A percentile compares a stretch with the other conserved stretches of the same genome.
Evolutionary conservation across 805 yeast species (phyloP).

Genomic region (Cyberlindnera sargentensis): DNA sequence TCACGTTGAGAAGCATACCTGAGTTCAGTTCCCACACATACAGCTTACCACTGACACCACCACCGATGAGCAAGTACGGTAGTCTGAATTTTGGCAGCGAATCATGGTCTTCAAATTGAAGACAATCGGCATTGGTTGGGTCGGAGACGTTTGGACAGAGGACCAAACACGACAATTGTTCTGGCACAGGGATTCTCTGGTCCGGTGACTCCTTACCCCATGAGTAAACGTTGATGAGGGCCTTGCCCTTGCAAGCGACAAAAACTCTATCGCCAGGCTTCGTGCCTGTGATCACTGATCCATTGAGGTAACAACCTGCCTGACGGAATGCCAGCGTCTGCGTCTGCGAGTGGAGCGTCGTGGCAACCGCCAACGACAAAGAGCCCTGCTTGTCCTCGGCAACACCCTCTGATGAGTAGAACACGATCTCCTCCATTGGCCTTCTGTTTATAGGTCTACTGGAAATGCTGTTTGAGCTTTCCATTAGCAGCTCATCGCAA

Average conservation of each 20-base stretch:
- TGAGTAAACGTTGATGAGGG: constrained; percentile 65
- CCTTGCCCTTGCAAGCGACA: constrained; percentile 62
- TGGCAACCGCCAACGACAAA: constrained; percentile 33
- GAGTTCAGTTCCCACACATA: constrained; percentile 82
- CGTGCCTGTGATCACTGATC: constrained; percentile 44
- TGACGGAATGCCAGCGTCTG: constrained; percentile 38
- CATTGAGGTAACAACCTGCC: constrained; percentile 40
- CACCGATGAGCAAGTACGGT: constrained; percentile 68
- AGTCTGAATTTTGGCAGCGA: constrained; percentile 35
- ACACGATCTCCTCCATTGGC: constrained; percentile 44
- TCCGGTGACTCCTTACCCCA: constrained; percentile 67
- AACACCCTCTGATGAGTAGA: constrained; percentile 38
- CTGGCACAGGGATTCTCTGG: constrained; percentile 82
- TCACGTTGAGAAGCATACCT: constrained; percentile 65
- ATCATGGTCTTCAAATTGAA: constrained; percentile 15
- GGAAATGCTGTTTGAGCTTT: not conserved
- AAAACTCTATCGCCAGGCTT: constrained; percentile 32
- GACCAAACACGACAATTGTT: constrained; percentile 54
- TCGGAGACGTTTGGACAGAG: constrained; percentile 28
- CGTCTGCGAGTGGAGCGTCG: constrained; percentile 36
- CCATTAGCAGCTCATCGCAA: not conserved
- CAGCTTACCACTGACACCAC: constrained; percentile 67
- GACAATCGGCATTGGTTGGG: constrained; percentile 20
- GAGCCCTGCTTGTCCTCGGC: constrained; percentile 39
- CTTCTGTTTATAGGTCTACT: not conserved